phyloP scores from a whole-genome alignment of 2,329 filamentous ascomycete genomes.

The Microcera coccophila region DNA sequence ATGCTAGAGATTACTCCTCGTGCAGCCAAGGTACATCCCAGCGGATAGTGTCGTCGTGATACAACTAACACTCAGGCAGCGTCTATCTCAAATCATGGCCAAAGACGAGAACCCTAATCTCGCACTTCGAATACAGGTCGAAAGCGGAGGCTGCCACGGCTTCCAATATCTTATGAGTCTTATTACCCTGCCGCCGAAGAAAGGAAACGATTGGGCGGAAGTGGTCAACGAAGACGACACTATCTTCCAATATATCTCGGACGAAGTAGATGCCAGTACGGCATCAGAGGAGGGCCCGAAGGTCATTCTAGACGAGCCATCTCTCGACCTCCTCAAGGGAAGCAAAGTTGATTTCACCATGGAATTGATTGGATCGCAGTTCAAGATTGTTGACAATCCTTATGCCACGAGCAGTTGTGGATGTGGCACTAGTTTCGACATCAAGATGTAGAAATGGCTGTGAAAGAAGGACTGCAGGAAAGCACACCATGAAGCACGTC shows the following conservation, averaged over 20 bases:
- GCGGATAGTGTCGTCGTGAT: not conserved
- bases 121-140: slow-evolving; percentile 86
- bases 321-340: slow-evolving; percentile 81
- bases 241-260: slow-evolving; percentile 68
- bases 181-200: slow-evolving; percentile 53
- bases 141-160: slow-evolving; percentile 92
- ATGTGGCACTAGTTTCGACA: slow-evolving; percentile 96
- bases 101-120: slow-evolving; percentile 72
- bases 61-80: slow-evolving; percentile 41
- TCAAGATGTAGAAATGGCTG: slow-evolving; percentile 56
- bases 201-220: slow-evolving; percentile 32
- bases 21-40: slow-evolving; percentile 64
- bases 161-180: slow-evolving; percentile 97
- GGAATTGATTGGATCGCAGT: slow-evolving; percentile 85
- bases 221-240: slow-evolving; percentile 71
- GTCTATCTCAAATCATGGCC: slow-evolving; percentile 72
- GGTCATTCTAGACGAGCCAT: slow-evolving; percentile 83
- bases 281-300: slow-evolving; percentile 52
- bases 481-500: slow-evolving; percentile 10
- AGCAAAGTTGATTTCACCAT: slow-evolving; percentile 96
- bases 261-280: slow-evolving; percentile 35
- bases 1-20: slow-evolving; percentile 77
- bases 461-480: too few relatives aligned
- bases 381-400: slow-evolving; percentile 94
- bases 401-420: slow-evolving; percentile 90